Evolutionary conservation across 2,329 filamentous ascomycete genomes (phyloP), one percentile per base, ranked within the genome.

Genomic region (Colletotrichum orbiculare): DNA sequence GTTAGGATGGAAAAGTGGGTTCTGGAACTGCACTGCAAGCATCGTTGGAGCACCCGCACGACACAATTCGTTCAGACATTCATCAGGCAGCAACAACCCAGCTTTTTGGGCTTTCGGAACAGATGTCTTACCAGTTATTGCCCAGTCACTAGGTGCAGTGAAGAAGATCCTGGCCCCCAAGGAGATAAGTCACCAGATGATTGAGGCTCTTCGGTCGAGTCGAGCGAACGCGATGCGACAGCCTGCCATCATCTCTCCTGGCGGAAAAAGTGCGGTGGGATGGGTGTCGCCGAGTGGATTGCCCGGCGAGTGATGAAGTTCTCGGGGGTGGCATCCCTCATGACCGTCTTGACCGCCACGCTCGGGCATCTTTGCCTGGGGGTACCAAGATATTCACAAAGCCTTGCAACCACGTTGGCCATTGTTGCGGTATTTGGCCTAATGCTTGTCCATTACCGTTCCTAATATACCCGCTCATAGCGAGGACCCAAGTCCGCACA

Each of bases 341-440:
- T 46, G 15, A 46, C 43, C 15, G 25, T 17, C 43, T 54, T 59
- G 63, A 67, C 57, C 57, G 57, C 49, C 63, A 59, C 8, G 63
- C 54, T 39, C 42, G 34, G 41, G n/a, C 11, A 9, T 41, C 11
- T 38, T 25, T 50, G 61, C 10, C 35, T 37, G 8, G n/a, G 39
- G 45, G 25, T 15, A 46, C 42, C 43, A 39, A 49, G 17, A 13
- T 13, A 58, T 38, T 8, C 39, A 52, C 25, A 33, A 46, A 15
- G 35, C 35, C 25, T 34, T 38, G 8, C 46, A 54, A 6, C 42
- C 37, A 12, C 37, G n/a, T 37, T 43, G 34, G 12, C 17, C 39
- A 17, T 46, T 15, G 35, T 38, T 46, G 35, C 43, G 35, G n/a
- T 35, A 59, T 48, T 17, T 35, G 11, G 47, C 10, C 17, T 9